Evolutionary conservation across 1,284 basidiomycete genomes (phyloP).

Genomic region (Apiotrichum brassicae): DNA sequence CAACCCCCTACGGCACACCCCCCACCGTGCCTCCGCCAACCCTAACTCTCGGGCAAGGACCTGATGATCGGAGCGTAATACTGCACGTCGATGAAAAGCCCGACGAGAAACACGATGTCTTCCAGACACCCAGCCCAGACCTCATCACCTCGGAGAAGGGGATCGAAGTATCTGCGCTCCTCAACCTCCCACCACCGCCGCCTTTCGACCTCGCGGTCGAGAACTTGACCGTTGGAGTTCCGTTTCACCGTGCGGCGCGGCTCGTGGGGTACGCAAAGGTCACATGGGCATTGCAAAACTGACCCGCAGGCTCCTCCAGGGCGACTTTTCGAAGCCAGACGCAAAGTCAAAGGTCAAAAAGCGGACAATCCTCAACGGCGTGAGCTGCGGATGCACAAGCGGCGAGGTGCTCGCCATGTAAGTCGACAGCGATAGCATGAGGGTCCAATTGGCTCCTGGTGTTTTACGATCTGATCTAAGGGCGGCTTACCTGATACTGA

Average conservation of each 20-base stretch:
- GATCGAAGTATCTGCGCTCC: slow-evolving; percentile 18
- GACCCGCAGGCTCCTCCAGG: slow-evolving; percentile 5
- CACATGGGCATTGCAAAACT: not conserved
- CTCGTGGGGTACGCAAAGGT: not conserved
- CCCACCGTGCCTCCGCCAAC: not conserved
- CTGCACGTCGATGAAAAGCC: not conserved
- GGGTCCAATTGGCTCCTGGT: no score
- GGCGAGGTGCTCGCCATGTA: slow-evolving; percentile 47
- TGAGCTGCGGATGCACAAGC: slow-evolving; percentile 37
- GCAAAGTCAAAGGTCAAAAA: slow-evolving; percentile 16
- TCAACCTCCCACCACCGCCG: slow-evolving; percentile 43
- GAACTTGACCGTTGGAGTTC: slow-evolving; percentile 43
- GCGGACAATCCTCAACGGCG: slow-evolving; percentile 41
- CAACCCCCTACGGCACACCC: not conserved
- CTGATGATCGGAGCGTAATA: not conserved
- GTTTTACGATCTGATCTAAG: no score
- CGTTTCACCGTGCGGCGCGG: slow-evolving; percentile 12
- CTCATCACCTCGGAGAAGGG: no score
- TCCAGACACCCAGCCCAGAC: not conserved
- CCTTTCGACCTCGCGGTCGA: slow-evolving; percentile 41
- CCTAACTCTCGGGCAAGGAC: not conserved
- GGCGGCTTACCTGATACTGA: no score
- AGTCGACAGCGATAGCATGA: slow-evolving; percentile 17
- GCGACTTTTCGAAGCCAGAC: slow-evolving; percentile 6
- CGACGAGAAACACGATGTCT: not conserved